Percentiles rank a stretch among this genome's conserved stretches.
These are phyloP conservation scores for Castanopsis chinensis DNA, from an alignment of 306 rosid genomes.

Conservation along the genomic window DNA sequence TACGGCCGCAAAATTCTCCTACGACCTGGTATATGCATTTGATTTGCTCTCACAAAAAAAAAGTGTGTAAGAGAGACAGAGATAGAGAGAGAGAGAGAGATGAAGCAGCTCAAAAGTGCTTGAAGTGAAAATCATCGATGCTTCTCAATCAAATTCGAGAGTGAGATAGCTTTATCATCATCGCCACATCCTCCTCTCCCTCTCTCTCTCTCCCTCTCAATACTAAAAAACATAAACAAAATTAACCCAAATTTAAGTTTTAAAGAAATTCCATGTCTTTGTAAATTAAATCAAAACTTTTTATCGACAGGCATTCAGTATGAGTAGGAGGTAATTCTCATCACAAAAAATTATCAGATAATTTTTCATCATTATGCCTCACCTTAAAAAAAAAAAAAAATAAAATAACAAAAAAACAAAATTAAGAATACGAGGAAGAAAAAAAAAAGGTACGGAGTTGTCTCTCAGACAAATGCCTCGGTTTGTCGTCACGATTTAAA, in stretches of 20 bases:
- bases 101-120: slow-evolving; percentile 84
- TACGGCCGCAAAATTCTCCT: too few relatives aligned
- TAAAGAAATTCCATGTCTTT: not conserved
- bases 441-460: not conserved
- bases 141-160: slow-evolving; percentile 21
- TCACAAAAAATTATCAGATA: slow-evolving; percentile 41
- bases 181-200: slow-evolving; percentile 32
- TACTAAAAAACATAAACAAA: not conserved
- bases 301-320: slow-evolving; percentile 55
- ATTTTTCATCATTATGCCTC: slow-evolving; percentile 49
- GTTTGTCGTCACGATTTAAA: slow-evolving; percentile 59
- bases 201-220: slow-evolving; percentile 21
- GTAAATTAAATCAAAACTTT: too few relatives aligned
- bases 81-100: slow-evolving; percentile 21
- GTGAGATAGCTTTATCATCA: slow-evolving; percentile 41
- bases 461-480: slow-evolving; percentile 99
- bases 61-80: slow-evolving; percentile 5
- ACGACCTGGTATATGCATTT: not conserved
- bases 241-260: not conserved
- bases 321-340: slow-evolving; percentile 79
- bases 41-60: not conserved
- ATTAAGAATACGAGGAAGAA: not conserved
- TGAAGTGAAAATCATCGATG: slow-evolving; percentile 58
- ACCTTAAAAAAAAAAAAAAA: too few relatives aligned
- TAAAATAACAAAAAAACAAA: not conserved